Percentiles rank a stretch among this genome's conserved stretches.
phyloP scores from a whole-genome alignment of 352 stramenopile genomes.

The Elongisporangium senticosum region DNA sequence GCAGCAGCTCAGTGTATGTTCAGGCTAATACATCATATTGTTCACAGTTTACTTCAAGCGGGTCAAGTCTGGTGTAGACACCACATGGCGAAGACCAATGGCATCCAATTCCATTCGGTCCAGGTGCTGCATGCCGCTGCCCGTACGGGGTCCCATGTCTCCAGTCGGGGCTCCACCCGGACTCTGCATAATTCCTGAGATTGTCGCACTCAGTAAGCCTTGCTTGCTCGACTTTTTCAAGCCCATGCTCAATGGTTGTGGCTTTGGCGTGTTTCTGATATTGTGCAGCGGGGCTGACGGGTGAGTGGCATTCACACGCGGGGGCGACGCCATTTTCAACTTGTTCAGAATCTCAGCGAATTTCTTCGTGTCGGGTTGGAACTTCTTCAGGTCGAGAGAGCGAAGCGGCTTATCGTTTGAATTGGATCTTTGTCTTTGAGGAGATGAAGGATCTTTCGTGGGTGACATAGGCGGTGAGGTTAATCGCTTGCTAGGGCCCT shows the following conservation, averaged over 20 bases:
- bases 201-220: neutral
- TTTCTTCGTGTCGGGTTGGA: conserved; percentile 65
- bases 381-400: conserved; percentile 67
- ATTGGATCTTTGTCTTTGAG: neutral
- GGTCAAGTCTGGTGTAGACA: conserved; percentile 53
- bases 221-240: neutral
- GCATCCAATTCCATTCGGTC: conserved; percentile 12
- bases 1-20: neutral
- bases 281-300: conserved; percentile 8
- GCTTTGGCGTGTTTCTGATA: conserved; percentile 18
- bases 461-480: conserved; percentile 7
- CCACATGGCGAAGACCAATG: conserved; percentile 49
- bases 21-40: conserved; percentile 11
- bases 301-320: conserved; percentile 15
- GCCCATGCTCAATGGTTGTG: neutral
- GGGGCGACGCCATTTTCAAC: conserved; percentile 49
- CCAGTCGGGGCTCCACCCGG: neutral
- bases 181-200: neutral
- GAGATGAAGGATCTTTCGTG: conserved; percentile 8
- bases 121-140: neutral
- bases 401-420: conserved; percentile 15
- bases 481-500: neutral
- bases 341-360: conserved; percentile 74
- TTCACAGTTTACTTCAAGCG: conserved; percentile 24
- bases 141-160: neutral